phyloP scores from a whole-genome alignment of 352 stramenopile genomes.

The Pythium guiyangense region DNA sequence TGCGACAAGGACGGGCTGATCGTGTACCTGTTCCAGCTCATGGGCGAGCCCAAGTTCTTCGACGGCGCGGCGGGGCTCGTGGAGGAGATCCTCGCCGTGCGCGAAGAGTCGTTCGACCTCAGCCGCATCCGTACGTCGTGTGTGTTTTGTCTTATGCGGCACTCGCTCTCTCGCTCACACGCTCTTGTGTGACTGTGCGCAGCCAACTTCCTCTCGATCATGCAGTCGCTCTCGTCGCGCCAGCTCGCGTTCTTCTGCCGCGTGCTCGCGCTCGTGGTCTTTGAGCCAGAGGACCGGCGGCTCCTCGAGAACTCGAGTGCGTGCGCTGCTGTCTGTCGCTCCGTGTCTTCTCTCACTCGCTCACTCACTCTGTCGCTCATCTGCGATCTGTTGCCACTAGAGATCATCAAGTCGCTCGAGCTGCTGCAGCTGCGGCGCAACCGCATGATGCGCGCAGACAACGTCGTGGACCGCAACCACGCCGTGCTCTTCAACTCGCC shows the following conservation, averaged over 20 bases:
- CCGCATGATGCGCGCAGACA: constrained; percentile 71
- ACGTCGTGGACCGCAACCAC: constrained; percentile 93
- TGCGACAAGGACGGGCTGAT: constrained; percentile 86
- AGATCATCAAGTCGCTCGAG: constrained; percentile 93
- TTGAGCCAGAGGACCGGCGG: constrained; percentile 93
- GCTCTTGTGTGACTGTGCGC: constrained; percentile 10
- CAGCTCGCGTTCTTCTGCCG: constrained; percentile 95
- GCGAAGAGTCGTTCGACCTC: constrained; percentile 76
- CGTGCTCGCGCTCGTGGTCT: constrained; percentile 93
- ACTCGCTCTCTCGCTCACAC: constrained; percentile 7
- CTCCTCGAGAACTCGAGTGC: constrained; percentile 88
- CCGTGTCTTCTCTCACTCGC: too few relatives aligned
- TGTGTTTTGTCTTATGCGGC: constrained; percentile 18
- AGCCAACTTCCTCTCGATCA: constrained; percentile 89
- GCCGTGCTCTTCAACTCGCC: constrained; percentile 87
- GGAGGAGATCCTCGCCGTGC: constrained; percentile 91
- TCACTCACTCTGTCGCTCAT: too few relatives aligned
- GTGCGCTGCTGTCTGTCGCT: constrained; percentile 9
- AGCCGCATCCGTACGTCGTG: constrained; percentile 64
- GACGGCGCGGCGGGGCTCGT: constrained; percentile 88
- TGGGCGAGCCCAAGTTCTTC: constrained; percentile 88
- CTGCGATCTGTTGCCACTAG: too few relatives aligned
- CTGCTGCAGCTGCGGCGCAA: constrained; percentile 85
- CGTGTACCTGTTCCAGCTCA: constrained; percentile 92
- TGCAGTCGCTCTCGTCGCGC: constrained; percentile 85